phyloP scores from a whole-genome alignment of 352 stramenopile genomes.

The Phytophthora capsici region DNA sequence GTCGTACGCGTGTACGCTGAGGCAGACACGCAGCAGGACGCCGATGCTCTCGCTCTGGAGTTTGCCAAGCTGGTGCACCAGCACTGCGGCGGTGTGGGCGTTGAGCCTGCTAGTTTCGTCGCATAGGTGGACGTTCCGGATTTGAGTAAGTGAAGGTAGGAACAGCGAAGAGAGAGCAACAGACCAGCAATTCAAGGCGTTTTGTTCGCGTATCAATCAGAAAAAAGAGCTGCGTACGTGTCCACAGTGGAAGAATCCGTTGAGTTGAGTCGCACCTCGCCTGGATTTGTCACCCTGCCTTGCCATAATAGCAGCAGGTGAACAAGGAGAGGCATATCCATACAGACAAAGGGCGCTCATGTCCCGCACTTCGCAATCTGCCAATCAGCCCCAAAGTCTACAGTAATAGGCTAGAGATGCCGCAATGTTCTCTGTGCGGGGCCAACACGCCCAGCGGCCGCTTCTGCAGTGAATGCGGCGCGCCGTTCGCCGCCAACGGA shows the following conservation, averaged over 20 bases:
- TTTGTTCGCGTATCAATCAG: conserved; percentile 12
- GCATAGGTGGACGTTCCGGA: conserved; percentile 43
- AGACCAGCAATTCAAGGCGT: conserved; percentile 14
- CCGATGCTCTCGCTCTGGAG: conserved; percentile 90
- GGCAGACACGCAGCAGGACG: conserved; percentile 89
- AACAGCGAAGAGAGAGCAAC: not conserved
- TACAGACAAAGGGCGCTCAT: not conserved
- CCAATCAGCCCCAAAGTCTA: conserved; percentile 11
- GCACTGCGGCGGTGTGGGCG: conserved; percentile 73
- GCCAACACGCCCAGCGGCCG: conserved; percentile 29
- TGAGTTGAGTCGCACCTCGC: conserved; percentile 3
- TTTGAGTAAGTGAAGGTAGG: conserved; percentile 17
- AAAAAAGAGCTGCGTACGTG: conserved; percentile 9
- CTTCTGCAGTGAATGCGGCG: conserved; percentile 45
- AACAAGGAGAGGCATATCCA: conserved; percentile 6
- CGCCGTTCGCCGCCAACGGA: conserved; percentile 22
- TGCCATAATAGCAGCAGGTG: conserved; percentile 9
- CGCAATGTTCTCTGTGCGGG: conserved; percentile 17
- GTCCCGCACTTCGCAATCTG: conserved; percentile 16
- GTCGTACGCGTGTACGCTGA: conserved; percentile 99
- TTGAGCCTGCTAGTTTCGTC: conserved; percentile 70
- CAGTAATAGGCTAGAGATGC: conserved; percentile 14
- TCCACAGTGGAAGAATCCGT: conserved; percentile 7
- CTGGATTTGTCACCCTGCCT: conserved; percentile 15
- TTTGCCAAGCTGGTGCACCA: conserved; percentile 86